Evolutionary conservation across 2,329 filamentous ascomycete species (phyloP).

Genomic region (Neurospora sp.): DNA sequence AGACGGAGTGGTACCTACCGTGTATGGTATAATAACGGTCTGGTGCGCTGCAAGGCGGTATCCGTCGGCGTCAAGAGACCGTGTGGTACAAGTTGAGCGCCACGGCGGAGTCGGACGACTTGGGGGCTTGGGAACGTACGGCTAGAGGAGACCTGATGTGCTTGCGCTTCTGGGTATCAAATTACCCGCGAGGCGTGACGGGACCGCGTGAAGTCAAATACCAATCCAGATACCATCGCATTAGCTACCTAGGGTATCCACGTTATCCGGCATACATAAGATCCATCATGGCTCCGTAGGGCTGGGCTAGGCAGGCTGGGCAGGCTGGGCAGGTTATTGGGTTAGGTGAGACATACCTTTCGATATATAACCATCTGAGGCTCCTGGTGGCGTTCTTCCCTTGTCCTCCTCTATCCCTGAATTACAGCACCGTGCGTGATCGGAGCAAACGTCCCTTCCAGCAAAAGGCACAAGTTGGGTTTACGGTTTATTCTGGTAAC

Average conservation of each 20-base stretch:
- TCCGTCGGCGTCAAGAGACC: too few relatives aligned
- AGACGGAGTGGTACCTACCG: too few relatives aligned
- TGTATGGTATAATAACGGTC: too few relatives aligned
- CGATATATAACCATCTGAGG: neutral
- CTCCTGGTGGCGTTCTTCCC: neutral
- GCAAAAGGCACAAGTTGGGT: neutral
- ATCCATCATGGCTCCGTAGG: neutral
- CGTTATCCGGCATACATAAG: neutral
- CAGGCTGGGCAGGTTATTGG: neutral
- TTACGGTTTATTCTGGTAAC: neutral
- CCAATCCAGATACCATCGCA: neutral
- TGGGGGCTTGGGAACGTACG: too few relatives aligned
- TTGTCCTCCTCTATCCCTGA: neutral
- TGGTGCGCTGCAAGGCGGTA: too few relatives aligned
- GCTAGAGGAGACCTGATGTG: neutral
- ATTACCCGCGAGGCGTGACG: neutral
- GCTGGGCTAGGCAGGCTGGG: neutral
- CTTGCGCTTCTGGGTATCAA: neutral
- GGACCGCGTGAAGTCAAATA: neutral
- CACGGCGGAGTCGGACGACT: too few relatives aligned
- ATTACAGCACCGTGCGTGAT: neutral
- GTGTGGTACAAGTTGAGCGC: too few relatives aligned
- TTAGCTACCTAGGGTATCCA: neutral
- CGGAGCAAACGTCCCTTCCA: neutral
- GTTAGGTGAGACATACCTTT: neutral